phyloP scores from a whole-genome alignment of 495 filamentous ascomycete species.

The Hypoxylon subgilvum region DNA sequence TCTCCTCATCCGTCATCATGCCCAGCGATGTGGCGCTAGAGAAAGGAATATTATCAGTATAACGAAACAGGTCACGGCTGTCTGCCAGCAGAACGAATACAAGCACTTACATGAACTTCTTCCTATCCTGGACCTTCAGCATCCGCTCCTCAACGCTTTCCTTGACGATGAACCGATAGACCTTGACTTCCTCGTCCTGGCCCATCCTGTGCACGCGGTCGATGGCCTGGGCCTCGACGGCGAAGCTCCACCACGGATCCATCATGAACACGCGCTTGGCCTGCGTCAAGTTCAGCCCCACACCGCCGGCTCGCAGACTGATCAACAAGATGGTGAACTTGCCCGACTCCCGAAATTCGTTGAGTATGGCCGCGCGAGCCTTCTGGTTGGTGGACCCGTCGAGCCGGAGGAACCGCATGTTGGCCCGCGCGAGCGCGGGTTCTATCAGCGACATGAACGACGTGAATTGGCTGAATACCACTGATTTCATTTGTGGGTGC shows the following conservation, averaged over 20 bases:
- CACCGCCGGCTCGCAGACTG: constrained; percentile 87
- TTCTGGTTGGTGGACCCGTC: constrained; percentile 92
- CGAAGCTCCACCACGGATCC: constrained; percentile 99
- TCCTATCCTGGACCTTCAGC: constrained; percentile 90
- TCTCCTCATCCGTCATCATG: constrained; percentile 93
- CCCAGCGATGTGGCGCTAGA: constrained; percentile 85
- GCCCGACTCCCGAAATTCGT: constrained; percentile 65
- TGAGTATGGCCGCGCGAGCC: constrained; percentile 74
- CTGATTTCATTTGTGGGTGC: constrained; percentile 76
- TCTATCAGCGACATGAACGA: constrained; percentile 92
- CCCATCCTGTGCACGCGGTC: constrained; percentile 99
- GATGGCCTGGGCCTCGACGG: constrained; percentile 95
- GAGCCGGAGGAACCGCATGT: constrained; percentile 81
- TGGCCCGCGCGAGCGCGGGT: constrained; percentile 70
- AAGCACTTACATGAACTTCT: constrained; percentile 90
- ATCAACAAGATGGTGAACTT: constrained; percentile 73
- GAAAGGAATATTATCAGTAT: no score
- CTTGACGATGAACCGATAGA: constrained; percentile 84
- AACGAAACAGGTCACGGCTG: no score
- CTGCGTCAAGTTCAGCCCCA: constrained; percentile 88
- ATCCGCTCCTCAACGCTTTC: constrained; percentile 94
- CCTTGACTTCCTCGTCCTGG: constrained; percentile 82
- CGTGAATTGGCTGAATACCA: constrained; percentile 96
- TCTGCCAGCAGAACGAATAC: no score
- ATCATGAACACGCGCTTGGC: constrained; percentile 94